Evolutionary conservation across 345 rosid genomes (phyloP).

Genomic region (Salix koriyanagi): DNA sequence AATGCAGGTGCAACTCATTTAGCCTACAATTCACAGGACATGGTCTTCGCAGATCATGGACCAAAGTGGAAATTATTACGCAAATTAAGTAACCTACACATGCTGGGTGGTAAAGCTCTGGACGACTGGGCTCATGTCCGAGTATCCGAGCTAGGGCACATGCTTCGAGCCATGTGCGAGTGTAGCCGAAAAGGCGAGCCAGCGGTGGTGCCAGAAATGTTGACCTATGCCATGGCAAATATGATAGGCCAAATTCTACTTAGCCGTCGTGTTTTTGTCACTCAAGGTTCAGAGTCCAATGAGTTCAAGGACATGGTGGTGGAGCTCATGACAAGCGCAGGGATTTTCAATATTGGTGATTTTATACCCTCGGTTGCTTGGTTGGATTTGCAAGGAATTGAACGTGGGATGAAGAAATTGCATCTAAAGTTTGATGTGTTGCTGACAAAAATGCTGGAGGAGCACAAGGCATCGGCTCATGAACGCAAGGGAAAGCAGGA

Average conservation of each 20-base stretch:
- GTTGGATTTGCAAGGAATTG: constrained; percentile 68
- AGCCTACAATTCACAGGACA: constrained; percentile 53
- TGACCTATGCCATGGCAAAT: constrained; percentile 46
- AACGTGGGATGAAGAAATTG: constrained; percentile 47
- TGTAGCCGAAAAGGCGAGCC: constrained; percentile 23
- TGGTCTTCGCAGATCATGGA: constrained; percentile 59
- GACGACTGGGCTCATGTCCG: constrained; percentile 43
- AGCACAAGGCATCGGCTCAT: constrained; percentile 34
- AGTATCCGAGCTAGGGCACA: constrained; percentile 35
- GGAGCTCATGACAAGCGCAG: constrained; percentile 53
- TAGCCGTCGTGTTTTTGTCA: constrained; percentile 40
- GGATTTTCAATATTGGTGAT: constrained; percentile 52
- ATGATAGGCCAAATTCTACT: constrained; percentile 56
- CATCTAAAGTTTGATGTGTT: constrained; percentile 43
- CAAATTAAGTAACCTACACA: constrained; percentile 53
- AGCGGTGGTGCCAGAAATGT: constrained; percentile 45
- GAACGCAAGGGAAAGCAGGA: constrained; percentile 44
- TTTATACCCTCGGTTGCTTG: constrained; percentile 53
- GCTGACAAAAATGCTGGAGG: constrained; percentile 45
- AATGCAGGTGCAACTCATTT: constrained; percentile 52
- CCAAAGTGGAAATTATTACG: constrained; percentile 53
- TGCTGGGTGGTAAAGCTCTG: constrained; percentile 59
- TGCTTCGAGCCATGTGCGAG: constrained; percentile 41
- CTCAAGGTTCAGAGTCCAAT: constrained; percentile 40
- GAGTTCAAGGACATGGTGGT: constrained; percentile 62